Conservation (phyloP, 2,329 filamentous ascomycete species). For the Fusarium sp. region DNA sequence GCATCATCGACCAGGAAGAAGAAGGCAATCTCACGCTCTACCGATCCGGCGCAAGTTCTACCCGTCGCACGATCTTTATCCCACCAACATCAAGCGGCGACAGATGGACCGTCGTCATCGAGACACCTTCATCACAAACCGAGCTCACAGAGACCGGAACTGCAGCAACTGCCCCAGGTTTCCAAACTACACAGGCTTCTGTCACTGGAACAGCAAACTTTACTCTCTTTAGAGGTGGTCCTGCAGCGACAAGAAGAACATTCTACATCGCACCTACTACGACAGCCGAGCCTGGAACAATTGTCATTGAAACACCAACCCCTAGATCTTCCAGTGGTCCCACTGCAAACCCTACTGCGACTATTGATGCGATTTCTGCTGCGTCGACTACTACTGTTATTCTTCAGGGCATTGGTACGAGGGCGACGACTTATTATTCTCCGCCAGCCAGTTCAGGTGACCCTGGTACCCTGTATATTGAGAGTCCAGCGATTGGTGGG, state of each 20-base stretch:
- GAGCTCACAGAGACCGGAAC: slow-evolving; percentile 3
- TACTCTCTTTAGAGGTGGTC: slow-evolving; percentile 11
- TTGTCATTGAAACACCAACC: slow-evolving; percentile 18
- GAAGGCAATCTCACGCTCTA: slow-evolving; percentile 14
- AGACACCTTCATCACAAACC: slow-evolving; percentile 4
- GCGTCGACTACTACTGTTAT: background rate
- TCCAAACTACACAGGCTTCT: background rate
- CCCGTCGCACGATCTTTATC: background rate
- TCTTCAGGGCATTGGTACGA: background rate
- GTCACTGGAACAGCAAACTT: background rate
- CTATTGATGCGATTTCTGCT: background rate
- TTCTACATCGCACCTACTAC: background rate
- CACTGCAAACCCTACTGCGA: background rate
- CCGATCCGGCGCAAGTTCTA: background rate
- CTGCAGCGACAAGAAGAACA: background rate
- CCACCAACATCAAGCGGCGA: slow-evolving; percentile 4
- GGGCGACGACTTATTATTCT: slow-evolving; percentile 1
- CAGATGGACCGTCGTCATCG: slow-evolving; percentile 8
- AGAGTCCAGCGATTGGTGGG: background rate
- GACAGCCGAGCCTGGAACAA: background rate
- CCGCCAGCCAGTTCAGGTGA: background rate
- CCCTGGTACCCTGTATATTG: slow-evolving; percentile 9
- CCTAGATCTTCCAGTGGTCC: background rate
- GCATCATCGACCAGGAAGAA: background rate
- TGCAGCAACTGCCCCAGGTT: background rate